phyloP scores from a whole-genome alignment of 805 yeast species.

The Saccharomyces eubayanus region DNA sequence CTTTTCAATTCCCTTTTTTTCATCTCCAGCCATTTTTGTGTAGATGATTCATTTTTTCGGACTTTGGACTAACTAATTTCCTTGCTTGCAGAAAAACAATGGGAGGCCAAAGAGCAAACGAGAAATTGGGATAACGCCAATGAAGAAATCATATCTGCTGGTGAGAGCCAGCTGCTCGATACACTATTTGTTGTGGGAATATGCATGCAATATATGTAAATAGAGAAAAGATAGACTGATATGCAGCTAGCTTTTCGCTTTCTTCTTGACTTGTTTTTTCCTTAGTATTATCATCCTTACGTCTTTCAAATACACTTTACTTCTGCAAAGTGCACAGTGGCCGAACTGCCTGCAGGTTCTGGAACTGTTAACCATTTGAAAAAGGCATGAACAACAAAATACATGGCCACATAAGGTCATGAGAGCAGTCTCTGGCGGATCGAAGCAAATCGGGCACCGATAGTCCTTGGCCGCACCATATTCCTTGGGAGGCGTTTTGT shows the following conservation, averaged over 20 bases:
- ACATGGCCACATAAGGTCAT: conserved; percentile 52
- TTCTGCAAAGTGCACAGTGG: conserved; percentile 38
- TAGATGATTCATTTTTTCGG: background rate
- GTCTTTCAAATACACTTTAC: conserved; percentile 28
- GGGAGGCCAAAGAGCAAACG: background rate
- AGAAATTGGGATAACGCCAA: background rate
- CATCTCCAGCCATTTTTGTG: background rate
- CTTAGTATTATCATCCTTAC: conserved; percentile 28
- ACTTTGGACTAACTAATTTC: background rate
- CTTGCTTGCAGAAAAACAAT: background rate
- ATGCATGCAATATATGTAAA: background rate
- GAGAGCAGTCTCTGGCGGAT: conserved; percentile 40
- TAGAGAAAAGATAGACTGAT: background rate
- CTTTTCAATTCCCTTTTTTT: background rate
- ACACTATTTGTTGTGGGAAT: background rate
- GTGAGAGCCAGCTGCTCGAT: background rate
- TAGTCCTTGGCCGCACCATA: conserved; percentile 31
- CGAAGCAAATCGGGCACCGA: conserved; percentile 50
- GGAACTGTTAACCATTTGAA: conserved; percentile 42
- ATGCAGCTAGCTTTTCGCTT: background rate
- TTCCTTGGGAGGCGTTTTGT: conserved; percentile 11
- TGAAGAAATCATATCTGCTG: background rate
- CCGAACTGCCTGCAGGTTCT: conserved; percentile 32
- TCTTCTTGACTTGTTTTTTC: conserved; percentile 18
- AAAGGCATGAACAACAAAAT: conserved; percentile 47